Percentiles rank a stretch among this genome's conserved stretches.
Conservation (phyloP, 495 filamentous ascomycete genomes). For the Penicillium taxi region DNA sequence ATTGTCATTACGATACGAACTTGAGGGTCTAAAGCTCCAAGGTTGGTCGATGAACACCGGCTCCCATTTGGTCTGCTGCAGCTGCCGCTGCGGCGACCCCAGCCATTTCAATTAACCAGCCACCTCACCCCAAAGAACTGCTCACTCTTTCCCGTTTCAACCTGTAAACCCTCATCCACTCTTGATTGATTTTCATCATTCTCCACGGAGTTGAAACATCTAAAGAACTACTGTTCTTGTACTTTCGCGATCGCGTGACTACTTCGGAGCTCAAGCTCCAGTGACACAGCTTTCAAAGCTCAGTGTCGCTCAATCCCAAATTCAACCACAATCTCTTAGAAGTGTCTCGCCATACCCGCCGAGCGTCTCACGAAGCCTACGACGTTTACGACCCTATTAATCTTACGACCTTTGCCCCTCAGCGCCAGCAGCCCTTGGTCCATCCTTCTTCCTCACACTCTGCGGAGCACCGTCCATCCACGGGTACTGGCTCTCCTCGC, state of each 20-base stretch:
- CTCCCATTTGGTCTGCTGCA: constrained; percentile 23
- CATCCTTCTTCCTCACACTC: constrained; percentile 24
- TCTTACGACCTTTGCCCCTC: constrained; percentile 44
- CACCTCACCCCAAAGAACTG: constrained; percentile 16
- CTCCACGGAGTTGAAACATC: constrained; percentile 5
- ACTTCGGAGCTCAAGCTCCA: constrained; percentile 7
- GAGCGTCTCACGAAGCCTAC: constrained; percentile 51
- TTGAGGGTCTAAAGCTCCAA: too few relatives aligned
- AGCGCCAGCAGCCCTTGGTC: constrained; percentile 50
- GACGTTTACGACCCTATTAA: constrained; percentile 47
- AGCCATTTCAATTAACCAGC: constrained; percentile 30
- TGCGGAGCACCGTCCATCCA: constrained; percentile 40
- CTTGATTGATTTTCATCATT: constrained; percentile 1
- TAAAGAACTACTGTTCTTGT: too few relatives aligned
- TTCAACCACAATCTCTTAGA: constrained; percentile 22
- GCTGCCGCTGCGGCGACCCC: constrained; percentile 19
- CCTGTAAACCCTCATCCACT: not conserved
- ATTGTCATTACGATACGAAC: too few relatives aligned
- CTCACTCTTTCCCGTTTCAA: constrained; percentile 1
- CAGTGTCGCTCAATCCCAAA: constrained; percentile 28
- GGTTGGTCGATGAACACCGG: constrained; percentile 16
- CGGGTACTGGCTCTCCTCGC: constrained; percentile 42
- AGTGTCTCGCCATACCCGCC: constrained; percentile 34
- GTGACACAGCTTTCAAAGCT: constrained; percentile 8
- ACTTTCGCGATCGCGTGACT: constrained; percentile 12